Evolutionary conservation across 2,329 filamentous ascomycete genomes (phyloP), one percentile per base, ranked within the genome.

Genomic region (Talaromyces marneffei): DNA sequence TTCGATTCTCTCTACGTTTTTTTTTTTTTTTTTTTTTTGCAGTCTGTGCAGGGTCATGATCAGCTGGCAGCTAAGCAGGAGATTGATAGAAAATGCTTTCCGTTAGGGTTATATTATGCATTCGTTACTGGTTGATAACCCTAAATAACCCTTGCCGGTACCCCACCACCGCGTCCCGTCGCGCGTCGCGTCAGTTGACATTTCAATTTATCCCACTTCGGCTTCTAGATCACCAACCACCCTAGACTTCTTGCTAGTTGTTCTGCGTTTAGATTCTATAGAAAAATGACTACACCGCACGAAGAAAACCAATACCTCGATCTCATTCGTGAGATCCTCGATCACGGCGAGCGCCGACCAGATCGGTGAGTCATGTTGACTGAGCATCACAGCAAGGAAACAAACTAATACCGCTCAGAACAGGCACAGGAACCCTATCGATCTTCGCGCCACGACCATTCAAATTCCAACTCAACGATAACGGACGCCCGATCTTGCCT

Each of bases 221-320:
- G 52, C 52, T 10, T 55, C 18, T 25, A 48, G 7, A 48, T 35
- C 29, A 35, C 20, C 46, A 35, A 16, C 3, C 44, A 46, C 40
- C 10, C 2, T 16, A 29, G 14, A 48, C 42, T 27, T 10, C 16
- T 14, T 33, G n/a, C n/a, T n/a, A n/a, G n/a, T 25, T 52, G 10
- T 20, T 35, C 9, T 2, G 14, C 44, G 16, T n/a, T 29, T 27
- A 12, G 25, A 10, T 37, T 48, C 10, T 3, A 46, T 10, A n/a
- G 23, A n/a, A 37, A 44, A 37, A 55, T 55, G 52, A 40, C 40
- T 29, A 14, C 9, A 5, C 66, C 69, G 25, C 91, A 96, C 71
- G 92, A 97, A 79, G 94, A 99, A 78, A 82, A 92, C 71, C 94
- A 97, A 77, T 99, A 99, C 74, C 87, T 99, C 63, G 84, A 93